Evolutionary conservation across 2,329 filamentous ascomycete species (phyloP), one percentile per base, ranked within the genome.

Genomic region (Fusarium proliferatum): DNA sequence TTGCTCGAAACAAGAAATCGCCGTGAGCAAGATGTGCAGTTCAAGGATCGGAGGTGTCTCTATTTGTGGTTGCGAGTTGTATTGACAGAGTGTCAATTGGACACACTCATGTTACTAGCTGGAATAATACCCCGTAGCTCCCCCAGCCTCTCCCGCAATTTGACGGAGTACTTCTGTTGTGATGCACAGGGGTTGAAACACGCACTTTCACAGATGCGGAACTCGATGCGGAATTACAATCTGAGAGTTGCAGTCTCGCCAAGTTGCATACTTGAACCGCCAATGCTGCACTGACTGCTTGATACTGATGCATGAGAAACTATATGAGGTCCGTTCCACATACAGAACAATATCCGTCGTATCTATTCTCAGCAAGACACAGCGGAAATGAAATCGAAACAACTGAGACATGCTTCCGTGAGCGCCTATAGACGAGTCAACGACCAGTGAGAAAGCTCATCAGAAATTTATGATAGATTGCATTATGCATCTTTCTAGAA

Each of bases 131-230:
- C 52, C 39, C 43, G 56, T 68, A 55, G 69, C 23, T 58, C 53
- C 55, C 34, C 64, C 69, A 69, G 59, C 64, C 65, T 73, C 70
- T 68, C 49, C 70, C 71, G 55, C 51, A 53, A 70, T 67, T 61
- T 55, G 46, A 49, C 49, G 49, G 58, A 60, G 55, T 23, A 42
- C 42, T 48, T 28, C 43, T 36, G 33, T 51, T 45, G 43, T 39
- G 56, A 56, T 51, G 46, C 38, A 57, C 72, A 61, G 63, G 68
- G 64, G 60, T 62, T 59, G 36, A 55, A 59, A 64, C 74, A 71
- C 62, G 72, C 72, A 76, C 66, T 66, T 68, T 61, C 28, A 67
- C 74, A 45, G 48, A 64, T 66, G 46, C 26, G 64, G 59, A 46
- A 64, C 59, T 41, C 38, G 55, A 67, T 58, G 33, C 42, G 56